phyloP scores from a whole-genome alignment of 2,329 filamentous ascomycete genomes.

The Aureobasidium sp. region DNA sequence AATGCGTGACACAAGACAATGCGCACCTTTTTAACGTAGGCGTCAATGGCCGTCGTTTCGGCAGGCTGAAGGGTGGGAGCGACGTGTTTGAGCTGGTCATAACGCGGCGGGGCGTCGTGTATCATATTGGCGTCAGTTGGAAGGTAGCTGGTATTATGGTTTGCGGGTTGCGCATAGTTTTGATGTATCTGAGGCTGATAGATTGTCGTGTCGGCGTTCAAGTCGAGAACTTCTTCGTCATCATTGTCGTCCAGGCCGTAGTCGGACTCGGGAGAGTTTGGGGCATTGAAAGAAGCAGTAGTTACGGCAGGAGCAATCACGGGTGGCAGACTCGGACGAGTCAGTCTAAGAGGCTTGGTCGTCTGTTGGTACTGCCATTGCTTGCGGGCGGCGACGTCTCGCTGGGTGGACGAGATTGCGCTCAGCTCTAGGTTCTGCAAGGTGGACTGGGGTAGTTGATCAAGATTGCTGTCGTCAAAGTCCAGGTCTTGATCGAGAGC shows the following conservation, averaged over 20 bases:
- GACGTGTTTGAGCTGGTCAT: not conserved
- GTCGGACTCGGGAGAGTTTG: slow-evolving; percentile 26
- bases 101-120: not conserved
- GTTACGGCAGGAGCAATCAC: not conserved
- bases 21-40: not conserved
- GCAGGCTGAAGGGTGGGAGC: not conserved
- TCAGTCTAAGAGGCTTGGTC: not conserved
- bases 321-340: not conserved
- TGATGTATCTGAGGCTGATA: slow-evolving; percentile 15
- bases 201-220: slow-evolving; percentile 30
- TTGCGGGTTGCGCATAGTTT: not conserved
- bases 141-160: not conserved
- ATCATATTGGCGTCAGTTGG: not conserved
- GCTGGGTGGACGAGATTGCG: slow-evolving; percentile 35
- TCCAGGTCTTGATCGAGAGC: slow-evolving; percentile 34
- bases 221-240: slow-evolving; percentile 36
- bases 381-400: slow-evolving; percentile 1
- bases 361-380: not conserved
- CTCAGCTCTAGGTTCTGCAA: slow-evolving; percentile 37
- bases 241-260: slow-evolving; percentile 32
- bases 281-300: not conserved
- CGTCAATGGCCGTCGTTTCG: not conserved
- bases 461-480: slow-evolving; percentile 37
- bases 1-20: not conserved
- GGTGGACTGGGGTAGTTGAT: slow-evolving; percentile 35